These are phyloP conservation scores for Exobasidium cylindrosporum DNA, from an alignment of 1,284 basidiomycete genomes.

Conservation along the genomic window DNA sequence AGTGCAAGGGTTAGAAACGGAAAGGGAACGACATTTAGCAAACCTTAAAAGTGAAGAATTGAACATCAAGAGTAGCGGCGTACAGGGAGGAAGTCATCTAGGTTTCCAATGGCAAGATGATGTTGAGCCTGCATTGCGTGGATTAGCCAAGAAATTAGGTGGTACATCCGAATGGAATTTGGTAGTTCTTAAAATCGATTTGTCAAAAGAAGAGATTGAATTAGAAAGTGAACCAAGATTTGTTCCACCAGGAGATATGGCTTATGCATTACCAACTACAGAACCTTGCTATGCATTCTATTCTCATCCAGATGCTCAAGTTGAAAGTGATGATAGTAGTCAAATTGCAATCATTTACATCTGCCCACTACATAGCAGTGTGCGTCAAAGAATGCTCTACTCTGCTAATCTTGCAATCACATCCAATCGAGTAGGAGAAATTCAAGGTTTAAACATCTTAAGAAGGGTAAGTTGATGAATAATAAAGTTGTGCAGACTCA, in stretches of 20 bases:
- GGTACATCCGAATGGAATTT: slow-evolving; percentile 40
- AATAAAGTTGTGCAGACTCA: not conserved
- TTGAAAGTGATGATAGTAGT: not conserved
- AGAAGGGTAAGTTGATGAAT: slow-evolving; percentile 27
- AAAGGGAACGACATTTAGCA: slow-evolving; percentile 11
- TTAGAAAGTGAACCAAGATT: slow-evolving; percentile 8
- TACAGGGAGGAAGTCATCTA: not conserved
- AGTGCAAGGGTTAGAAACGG: slow-evolving; percentile 7
- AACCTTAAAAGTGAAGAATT: not conserved
- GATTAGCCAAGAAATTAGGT: slow-evolving; percentile 26
- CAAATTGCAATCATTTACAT: slow-evolving; percentile 40
- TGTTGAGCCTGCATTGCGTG: slow-evolving; percentile 27
- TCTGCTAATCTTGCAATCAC: slow-evolving; percentile 34
- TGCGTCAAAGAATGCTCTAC: slow-evolving; percentile 43
- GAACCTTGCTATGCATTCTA: slow-evolving; percentile 40
- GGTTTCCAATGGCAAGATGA: slow-evolving; percentile 2
- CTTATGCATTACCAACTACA: slow-evolving; percentile 2
- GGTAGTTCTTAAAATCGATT: slow-evolving; percentile 34
- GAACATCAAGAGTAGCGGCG: not conserved
- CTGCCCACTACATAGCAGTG: slow-evolving; percentile 34
- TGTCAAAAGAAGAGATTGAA: slow-evolving; percentile 15
- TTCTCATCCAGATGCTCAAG: slow-evolving; percentile 28
- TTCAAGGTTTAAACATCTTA: slow-evolving; percentile 31
- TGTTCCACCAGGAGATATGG: slow-evolving; percentile 10
- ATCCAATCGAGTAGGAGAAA: slow-evolving; percentile 29